These are phyloP conservation scores for Globisporangium takayamanum DNA, from an alignment of 352 stramenopile species.

Conservation along the genomic window DNA sequence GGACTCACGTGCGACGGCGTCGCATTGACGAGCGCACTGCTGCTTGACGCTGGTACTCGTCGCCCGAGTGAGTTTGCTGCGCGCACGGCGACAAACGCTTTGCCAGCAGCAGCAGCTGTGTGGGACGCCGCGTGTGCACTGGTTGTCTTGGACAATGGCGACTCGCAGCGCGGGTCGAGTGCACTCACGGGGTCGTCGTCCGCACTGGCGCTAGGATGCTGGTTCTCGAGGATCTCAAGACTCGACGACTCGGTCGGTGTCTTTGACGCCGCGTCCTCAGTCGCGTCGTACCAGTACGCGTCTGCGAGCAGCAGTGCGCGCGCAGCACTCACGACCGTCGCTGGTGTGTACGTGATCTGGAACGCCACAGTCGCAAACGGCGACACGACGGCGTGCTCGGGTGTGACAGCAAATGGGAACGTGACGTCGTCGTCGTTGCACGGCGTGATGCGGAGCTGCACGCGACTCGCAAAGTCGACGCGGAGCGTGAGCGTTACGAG, in stretches of 20 bases:
- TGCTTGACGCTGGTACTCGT: conserved; percentile 1
- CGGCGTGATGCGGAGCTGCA: conserved; percentile 41
- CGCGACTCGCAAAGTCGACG: conserved; percentile 35
- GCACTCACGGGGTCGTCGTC: not conserved
- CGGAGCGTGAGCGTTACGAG: conserved; percentile 48
- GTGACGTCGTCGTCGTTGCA: conserved; percentile 13
- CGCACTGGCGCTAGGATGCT: not conserved
- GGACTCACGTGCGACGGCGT: conserved; percentile 19
- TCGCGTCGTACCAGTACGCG: conserved; percentile 48
- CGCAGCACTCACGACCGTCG: not conserved
- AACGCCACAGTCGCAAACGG: conserved; percentile 36
- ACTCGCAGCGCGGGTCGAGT: conserved; percentile 8
- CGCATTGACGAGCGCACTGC: not conserved
- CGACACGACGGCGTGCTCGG: conserved; percentile 15
- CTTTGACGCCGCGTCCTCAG: not conserved
- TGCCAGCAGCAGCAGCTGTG: conserved; percentile 28
- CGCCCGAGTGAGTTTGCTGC: conserved; percentile 49
- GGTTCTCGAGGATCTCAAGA: not conserved
- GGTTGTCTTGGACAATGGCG: conserved; percentile 2
- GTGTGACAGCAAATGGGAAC: conserved; percentile 34
- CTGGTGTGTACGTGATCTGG: conserved; percentile 44
- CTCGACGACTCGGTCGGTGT: too few species aligned
- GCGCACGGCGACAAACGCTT: conserved; percentile 64
- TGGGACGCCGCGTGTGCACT: not conserved
- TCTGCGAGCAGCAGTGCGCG: conserved; percentile 56